Percentiles rank a stretch among this genome's conserved stretches.
phyloP scores from a whole-genome alignment of 805 yeast genomes.

The Candida germanica region DNA sequence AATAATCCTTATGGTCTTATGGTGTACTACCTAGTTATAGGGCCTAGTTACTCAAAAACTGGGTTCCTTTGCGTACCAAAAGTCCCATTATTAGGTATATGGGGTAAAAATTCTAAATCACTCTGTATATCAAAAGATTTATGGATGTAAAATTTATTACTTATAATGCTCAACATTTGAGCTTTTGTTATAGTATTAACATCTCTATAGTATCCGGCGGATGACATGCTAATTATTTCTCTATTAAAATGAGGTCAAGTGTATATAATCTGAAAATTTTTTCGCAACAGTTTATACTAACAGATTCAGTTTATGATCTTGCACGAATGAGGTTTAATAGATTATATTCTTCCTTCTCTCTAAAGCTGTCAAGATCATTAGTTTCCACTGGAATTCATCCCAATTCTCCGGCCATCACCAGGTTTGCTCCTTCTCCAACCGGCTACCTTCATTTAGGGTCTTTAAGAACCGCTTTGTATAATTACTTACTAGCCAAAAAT shows the following conservation, averaged over 20 bases:
- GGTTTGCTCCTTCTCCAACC: conserved; percentile 98
- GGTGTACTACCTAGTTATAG: too few relatives aligned
- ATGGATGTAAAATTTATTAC: conserved; percentile 55
- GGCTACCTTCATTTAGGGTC: conserved; percentile 95
- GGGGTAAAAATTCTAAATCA: conserved; percentile 58
- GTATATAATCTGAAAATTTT: conserved; percentile 6
- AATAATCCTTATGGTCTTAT: too few relatives aligned
- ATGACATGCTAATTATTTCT: conserved; percentile 1
- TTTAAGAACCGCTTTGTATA: conserved; percentile 86
- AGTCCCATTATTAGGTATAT: conserved; percentile 13
- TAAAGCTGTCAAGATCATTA: neutral
- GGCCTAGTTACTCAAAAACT: too few relatives aligned
- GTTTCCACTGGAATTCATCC: conserved; percentile 3
- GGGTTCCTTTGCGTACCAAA: neutral
- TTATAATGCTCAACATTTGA: conserved; percentile 26
- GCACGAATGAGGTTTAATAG: conserved; percentile 7
- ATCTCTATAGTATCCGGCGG: conserved; percentile 6
- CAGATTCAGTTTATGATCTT: neutral
- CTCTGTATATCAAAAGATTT: conserved; percentile 71
- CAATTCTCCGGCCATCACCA: conserved; percentile 36
- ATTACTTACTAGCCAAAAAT: conserved; percentile 73
- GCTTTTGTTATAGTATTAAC: conserved; percentile 6
- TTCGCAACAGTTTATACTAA: conserved; percentile 5
- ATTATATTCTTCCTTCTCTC: conserved; percentile 6
- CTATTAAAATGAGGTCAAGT: too few relatives aligned